Percentiles rank a stretch among this genome's conserved stretches.
Conservation (phyloP, 768 basidiomycete species). For the Chlorophyllum brunneum region DNA sequence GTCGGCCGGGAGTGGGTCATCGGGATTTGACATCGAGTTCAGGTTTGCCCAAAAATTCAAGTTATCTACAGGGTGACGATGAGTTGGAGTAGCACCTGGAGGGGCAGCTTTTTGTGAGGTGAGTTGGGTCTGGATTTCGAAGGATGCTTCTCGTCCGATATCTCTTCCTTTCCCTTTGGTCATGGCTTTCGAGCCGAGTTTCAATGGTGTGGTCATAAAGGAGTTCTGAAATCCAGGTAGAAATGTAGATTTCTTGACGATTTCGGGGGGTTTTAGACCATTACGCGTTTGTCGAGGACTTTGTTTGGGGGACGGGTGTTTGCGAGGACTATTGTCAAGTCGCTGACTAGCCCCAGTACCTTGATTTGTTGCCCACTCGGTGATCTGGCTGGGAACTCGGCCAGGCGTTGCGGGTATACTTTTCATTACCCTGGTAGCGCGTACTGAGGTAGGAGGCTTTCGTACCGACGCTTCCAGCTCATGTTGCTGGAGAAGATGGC, state of each 20-base stretch:
- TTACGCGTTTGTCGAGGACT: constrained; percentile 16
- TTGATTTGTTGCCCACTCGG: constrained; percentile 26
- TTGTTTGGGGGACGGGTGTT: background rate
- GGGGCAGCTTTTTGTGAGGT: background rate
- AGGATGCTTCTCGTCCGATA: constrained; percentile 10
- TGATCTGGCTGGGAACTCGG: constrained; percentile 35
- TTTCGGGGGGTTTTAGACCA: constrained; percentile 29
- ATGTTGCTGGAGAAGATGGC: constrained; percentile 47
- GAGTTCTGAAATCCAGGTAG: constrained; percentile 56
- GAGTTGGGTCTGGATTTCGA: constrained; percentile 9
- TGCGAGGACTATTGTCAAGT: constrained; percentile 34
- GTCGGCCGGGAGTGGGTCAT: constrained; percentile 12
- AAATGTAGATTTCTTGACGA: constrained; percentile 26
- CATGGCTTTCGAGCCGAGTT: constrained; percentile 21
- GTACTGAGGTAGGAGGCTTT: constrained; percentile 43
- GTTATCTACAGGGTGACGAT: background rate
- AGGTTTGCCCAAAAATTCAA: background rate
- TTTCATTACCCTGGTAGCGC: constrained; percentile 32
- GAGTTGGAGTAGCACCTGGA: background rate
- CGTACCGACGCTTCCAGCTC: constrained; percentile 57
- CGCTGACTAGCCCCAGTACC: background rate
- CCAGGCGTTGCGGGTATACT: constrained; percentile 39
- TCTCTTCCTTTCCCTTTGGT: constrained; percentile 23
- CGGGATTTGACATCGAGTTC: background rate
- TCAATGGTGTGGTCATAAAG: constrained; percentile 39